Evolutionary conservation across 2,329 filamentous ascomycete genomes (phyloP).

Genomic region (Apiospora saccharicola): DNA sequence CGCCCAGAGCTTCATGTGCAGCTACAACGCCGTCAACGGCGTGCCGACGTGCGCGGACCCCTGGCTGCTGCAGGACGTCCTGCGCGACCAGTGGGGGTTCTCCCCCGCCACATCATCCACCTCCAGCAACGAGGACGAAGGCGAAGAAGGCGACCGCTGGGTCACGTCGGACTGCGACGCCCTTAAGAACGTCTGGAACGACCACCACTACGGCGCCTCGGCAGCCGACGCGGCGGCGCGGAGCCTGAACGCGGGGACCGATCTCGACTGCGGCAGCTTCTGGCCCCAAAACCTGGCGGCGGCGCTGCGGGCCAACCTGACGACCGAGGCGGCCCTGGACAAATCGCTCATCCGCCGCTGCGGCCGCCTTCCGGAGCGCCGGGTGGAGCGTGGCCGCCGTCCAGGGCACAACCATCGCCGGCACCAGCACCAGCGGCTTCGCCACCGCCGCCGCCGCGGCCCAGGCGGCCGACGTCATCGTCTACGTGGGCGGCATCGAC

Average conservation of each 20-base stretch:
- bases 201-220: slow-evolving; percentile 48
- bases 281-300: slow-evolving; percentile 28
- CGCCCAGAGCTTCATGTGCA: slow-evolving; percentile 67
- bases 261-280: slow-evolving; percentile 19
- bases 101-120: slow-evolving; percentile 53
- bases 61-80: slow-evolving; percentile 68
- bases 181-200: slow-evolving; percentile 61
- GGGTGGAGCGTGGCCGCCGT: slow-evolving; percentile 51
- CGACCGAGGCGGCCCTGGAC: slow-evolving; percentile 40
- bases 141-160: slow-evolving; percentile 60
- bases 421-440: slow-evolving; percentile 42
- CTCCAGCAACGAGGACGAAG: neutral
- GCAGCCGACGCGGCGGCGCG: slow-evolving; percentile 20
- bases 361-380: slow-evolving; percentile 43
- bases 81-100: slow-evolving; percentile 72
- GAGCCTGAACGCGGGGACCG: slow-evolving; percentile 16
- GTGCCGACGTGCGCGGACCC: slow-evolving; percentile 68
- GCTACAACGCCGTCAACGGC: slow-evolving; percentile 71
- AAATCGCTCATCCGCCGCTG: slow-evolving; percentile 40
- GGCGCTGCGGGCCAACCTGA: slow-evolving; percentile 36
- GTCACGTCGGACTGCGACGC: slow-evolving; percentile 71
- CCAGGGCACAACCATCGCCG: slow-evolving; percentile 39
- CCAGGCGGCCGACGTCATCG: slow-evolving; percentile 55
- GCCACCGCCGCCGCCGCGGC: slow-evolving; percentile 47
- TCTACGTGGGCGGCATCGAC: slow-evolving; percentile 65